phyloP scores from a whole-genome alignment of 345 rosid species.

The Ceriops decandra region DNA sequence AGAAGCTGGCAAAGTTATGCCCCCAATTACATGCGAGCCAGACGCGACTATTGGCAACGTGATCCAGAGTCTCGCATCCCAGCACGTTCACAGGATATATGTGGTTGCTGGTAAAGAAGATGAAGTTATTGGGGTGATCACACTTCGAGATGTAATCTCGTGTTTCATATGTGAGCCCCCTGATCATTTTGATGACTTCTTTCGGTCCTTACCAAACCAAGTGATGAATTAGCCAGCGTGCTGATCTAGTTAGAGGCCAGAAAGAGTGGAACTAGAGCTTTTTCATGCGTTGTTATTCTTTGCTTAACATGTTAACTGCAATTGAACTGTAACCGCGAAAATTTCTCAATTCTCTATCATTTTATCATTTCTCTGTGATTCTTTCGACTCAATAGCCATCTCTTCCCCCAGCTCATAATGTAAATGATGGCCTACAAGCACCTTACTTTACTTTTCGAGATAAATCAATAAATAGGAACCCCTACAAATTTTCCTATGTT shows the following conservation, averaged over 20 bases:
- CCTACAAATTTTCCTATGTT: no score
- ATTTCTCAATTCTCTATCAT: conserved; percentile 40
- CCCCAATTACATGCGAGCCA: conserved; percentile 58
- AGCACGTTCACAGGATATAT: conserved; percentile 66
- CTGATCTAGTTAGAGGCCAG: not conserved
- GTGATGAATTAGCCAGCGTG: conserved; percentile 40
- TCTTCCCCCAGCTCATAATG: conserved; percentile 47
- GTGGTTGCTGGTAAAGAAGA: conserved; percentile 45
- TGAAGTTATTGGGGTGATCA: conserved; percentile 73
- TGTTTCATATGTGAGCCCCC: conserved; percentile 84
- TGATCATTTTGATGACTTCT: conserved; percentile 50
- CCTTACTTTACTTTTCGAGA: conserved; percentile 11
- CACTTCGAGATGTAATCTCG: conserved; percentile 84
- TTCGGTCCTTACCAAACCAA: conserved; percentile 58
- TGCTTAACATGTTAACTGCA: conserved; percentile 22
- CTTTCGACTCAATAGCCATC: conserved; percentile 45
- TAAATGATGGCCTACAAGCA: conserved; percentile 43
- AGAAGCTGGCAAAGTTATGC: conserved; percentile 40
- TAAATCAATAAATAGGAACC: no score
- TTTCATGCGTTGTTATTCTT: not conserved
- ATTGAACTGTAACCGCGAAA: conserved; percentile 40
- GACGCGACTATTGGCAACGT: conserved; percentile 64
- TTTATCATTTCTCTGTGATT: conserved; percentile 37
- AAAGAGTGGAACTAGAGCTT: not conserved
- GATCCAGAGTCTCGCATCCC: conserved; percentile 63